Percentiles rank a stretch among this genome's conserved stretches.
These are phyloP conservation scores for Aspergillus fumigatus DNA, from an alignment of 2,329 filamentous ascomycete species.

Conservation along the genomic window DNA sequence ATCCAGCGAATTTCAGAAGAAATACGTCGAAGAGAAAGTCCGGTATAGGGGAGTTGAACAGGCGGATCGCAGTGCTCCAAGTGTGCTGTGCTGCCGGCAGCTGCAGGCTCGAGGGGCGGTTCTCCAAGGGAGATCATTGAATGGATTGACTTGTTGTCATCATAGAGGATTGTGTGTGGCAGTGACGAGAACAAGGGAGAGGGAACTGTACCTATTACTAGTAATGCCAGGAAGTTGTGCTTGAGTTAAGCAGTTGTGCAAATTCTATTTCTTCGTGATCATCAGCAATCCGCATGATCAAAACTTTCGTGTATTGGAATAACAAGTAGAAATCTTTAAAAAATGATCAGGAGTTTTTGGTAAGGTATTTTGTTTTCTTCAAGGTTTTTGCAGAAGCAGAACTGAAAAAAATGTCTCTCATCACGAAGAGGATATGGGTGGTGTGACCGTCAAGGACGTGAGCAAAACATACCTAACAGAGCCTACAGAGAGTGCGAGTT, in stretches of 20 bases:
- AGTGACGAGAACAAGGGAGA: conserved; percentile 8
- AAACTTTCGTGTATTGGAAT: conserved; percentile 3
- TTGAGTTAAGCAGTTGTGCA: neutral
- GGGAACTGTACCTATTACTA: conserved; percentile 21
- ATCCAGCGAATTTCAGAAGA: conserved; percentile 5
- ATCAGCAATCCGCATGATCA: conserved; percentile 6
- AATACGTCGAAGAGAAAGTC: conserved; percentile 29
- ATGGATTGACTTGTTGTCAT: conserved; percentile 62
- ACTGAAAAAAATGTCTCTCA: conserved; percentile 54
- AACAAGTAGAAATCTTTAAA: conserved; percentile 9
- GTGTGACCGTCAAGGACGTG: neutral
- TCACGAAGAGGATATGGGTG: conserved; percentile 31
- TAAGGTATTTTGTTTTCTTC: conserved; percentile 57
- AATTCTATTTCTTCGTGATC: conserved; percentile 6
- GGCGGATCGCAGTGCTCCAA: conserved; percentile 22
- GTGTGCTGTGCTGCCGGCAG: conserved; percentile 12
- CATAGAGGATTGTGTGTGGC: conserved; percentile 35
- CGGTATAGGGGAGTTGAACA: conserved; percentile 41
- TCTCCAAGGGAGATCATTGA: conserved; percentile 49
- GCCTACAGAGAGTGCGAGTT: conserved; percentile 2
- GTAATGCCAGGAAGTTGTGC: neutral
- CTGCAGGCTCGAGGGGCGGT: conserved; percentile 34
- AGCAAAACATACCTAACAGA: conserved; percentile 10
- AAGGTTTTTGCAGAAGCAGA: conserved; percentile 59
- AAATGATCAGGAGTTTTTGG: conserved; percentile 48